Conservation (phyloP, 805 yeast species). For the Lachancea sp. region DNA sequence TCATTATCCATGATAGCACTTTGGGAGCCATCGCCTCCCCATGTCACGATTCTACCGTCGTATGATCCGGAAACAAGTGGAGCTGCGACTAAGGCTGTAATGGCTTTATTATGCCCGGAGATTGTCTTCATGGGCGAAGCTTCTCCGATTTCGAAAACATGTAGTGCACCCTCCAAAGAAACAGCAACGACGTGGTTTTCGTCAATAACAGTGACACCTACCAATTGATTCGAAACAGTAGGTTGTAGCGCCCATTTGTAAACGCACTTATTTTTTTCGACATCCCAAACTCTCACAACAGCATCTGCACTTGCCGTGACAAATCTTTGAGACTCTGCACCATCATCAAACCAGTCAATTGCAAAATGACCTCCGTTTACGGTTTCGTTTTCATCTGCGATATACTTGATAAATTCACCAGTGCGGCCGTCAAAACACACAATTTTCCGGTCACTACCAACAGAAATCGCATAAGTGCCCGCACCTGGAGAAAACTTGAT, state of each 20-base stretch:
- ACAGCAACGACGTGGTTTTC: slow-evolving; percentile 55
- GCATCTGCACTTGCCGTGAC: slow-evolving; percentile 84
- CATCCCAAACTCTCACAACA: slow-evolving; percentile 60
- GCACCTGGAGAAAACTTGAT: slow-evolving; percentile 70
- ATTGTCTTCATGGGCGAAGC: slow-evolving; percentile 34
- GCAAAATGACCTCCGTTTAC: slow-evolving; percentile 82
- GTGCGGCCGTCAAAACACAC: slow-evolving; percentile 80
- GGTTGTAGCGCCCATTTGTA: slow-evolving; percentile 47
- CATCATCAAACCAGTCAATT: slow-evolving; percentile 58
- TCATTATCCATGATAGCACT: slow-evolving; percentile 34
- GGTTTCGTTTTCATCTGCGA: slow-evolving; percentile 34
- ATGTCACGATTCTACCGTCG: slow-evolving; percentile 66
- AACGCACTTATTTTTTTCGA: slow-evolving; percentile 37
- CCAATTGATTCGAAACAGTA: slow-evolving; percentile 58
- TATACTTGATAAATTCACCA: slow-evolving; percentile 61
- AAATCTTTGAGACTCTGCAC: slow-evolving; percentile 40
- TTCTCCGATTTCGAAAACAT: slow-evolving; percentile 44
- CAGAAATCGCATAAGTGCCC: slow-evolving; percentile 66
- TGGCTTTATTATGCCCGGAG: slow-evolving; percentile 75
- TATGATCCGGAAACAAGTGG: slow-evolving; percentile 59
- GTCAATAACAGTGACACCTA: slow-evolving; percentile 60
- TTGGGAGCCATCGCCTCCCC: slow-evolving; percentile 39
- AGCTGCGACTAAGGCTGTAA: slow-evolving; percentile 50
- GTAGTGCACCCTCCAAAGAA: slow-evolving; percentile 65
- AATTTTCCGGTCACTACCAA: slow-evolving; percentile 76